Evolutionary conservation across 805 yeast genomes (phyloP).

Genomic region (Metschnikowia koreensis): DNA sequence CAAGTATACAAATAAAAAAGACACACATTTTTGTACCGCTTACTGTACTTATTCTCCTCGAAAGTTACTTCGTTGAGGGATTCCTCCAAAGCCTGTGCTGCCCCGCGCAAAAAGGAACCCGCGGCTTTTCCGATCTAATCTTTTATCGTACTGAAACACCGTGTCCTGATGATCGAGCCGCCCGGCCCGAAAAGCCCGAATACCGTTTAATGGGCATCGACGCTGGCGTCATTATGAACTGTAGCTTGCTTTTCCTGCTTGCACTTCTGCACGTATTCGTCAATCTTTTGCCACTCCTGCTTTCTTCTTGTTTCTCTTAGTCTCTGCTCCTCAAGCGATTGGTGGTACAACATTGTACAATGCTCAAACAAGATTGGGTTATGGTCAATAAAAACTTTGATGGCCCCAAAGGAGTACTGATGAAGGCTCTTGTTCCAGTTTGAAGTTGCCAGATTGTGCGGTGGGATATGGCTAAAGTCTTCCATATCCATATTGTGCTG

Average conservation of each 20-base stretch:
- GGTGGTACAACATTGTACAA: slow-evolving; percentile 84
- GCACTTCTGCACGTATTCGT: slow-evolving; percentile 48
- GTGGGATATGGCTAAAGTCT: slow-evolving; percentile 35
- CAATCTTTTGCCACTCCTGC: slow-evolving; percentile 70
- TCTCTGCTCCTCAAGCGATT: slow-evolving; percentile 70
- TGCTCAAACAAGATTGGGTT: slow-evolving; percentile 89
- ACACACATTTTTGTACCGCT: neutral
- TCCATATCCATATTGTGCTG: slow-evolving; percentile 33
- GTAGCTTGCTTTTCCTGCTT: slow-evolving; percentile 9
- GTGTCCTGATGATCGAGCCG: neutral
- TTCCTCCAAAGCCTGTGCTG: neutral
- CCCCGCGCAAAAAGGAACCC: neutral
- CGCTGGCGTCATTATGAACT: slow-evolving; percentile 10
- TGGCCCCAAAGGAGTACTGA: slow-evolving; percentile 83
- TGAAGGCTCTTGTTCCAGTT: slow-evolving; percentile 96
- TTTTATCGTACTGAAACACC: neutral
- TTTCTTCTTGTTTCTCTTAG: slow-evolving; percentile 59
- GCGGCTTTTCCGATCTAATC: slow-evolving; percentile 9
- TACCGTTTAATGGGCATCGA: slow-evolving; percentile 11
- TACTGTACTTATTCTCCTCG: neutral
- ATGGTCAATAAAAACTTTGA: slow-evolving; percentile 88
- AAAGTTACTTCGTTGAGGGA: neutral
- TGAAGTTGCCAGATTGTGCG: slow-evolving; percentile 46
- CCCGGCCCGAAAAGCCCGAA: no score
- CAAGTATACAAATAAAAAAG: neutral